These are phyloP conservation scores for Claviceps monticola DNA, from an alignment of 2,329 filamentous ascomycete species.

Conservation along the genomic window DNA sequence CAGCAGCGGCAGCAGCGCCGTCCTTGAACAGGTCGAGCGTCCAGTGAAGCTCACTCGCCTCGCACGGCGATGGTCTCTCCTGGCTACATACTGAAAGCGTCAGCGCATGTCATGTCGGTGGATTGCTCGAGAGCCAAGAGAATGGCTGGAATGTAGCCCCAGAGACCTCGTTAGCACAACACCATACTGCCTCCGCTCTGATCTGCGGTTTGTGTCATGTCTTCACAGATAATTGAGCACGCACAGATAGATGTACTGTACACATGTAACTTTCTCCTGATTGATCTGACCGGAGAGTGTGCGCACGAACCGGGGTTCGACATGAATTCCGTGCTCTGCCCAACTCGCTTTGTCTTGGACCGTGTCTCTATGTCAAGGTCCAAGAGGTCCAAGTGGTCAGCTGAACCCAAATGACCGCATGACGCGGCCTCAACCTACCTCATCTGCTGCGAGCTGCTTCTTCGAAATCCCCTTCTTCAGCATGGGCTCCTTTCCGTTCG, in stretches of 20 bases:
- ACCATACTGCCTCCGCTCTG: background rate
- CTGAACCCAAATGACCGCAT: background rate
- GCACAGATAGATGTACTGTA: background rate
- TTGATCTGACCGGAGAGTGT: background rate
- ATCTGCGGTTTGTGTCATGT: background rate
- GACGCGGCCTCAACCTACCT: background rate
- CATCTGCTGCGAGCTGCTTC: background rate
- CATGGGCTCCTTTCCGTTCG: background rate
- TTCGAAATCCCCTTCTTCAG: background rate
- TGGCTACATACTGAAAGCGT: background rate
- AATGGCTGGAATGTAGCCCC: background rate
- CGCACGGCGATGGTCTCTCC: background rate
- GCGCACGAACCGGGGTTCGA: conserved; percentile 1
- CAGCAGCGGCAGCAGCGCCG: background rate
- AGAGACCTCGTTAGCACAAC: background rate
- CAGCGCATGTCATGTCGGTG: background rate
- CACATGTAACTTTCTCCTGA: no score
- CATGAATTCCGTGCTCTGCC: background rate
- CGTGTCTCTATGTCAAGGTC: background rate
- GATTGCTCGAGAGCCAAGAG: background rate
- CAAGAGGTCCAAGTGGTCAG: conserved; percentile 3
- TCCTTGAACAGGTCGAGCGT: background rate
- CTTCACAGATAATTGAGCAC: background rate
- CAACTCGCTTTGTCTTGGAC: conserved; percentile 2
- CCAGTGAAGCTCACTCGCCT: background rate